Percentiles rank a stretch among this genome's conserved stretches.
Evolutionary conservation across 2,329 filamentous ascomycete genomes (phyloP).

Genomic region (Phialophora macrospora): DNA sequence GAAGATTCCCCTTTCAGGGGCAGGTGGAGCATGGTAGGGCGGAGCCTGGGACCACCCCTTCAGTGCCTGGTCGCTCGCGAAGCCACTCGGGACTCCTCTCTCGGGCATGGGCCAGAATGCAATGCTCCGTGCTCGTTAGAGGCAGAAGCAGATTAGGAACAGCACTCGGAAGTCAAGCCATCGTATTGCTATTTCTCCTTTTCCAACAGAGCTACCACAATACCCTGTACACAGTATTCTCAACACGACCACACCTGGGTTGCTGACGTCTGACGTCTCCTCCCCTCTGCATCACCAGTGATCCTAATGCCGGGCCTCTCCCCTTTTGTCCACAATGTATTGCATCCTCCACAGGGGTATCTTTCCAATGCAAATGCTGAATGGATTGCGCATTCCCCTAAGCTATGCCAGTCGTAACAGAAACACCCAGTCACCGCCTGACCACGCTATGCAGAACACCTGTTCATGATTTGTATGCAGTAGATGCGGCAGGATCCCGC

Average conservation of each 20-base stretch:
- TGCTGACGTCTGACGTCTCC: neutral
- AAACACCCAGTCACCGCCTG: slow-evolving; percentile 14
- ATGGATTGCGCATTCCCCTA: slow-evolving; percentile 23
- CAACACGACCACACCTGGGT: neutral
- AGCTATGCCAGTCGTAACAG: slow-evolving; percentile 22
- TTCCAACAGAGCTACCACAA: slow-evolving; percentile 25
- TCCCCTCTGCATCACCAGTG: neutral
- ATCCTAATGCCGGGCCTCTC: slow-evolving; percentile 1
- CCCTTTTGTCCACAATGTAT: slow-evolving; percentile 13
- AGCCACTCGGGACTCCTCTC: neutral
- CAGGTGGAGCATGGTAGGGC: neutral
- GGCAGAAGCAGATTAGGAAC: neutral
- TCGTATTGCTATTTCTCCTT: slow-evolving; percentile 17
- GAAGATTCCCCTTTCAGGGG: slow-evolving; percentile 13
- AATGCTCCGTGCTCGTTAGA: neutral
- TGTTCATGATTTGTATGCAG: slow-evolving; percentile 29
- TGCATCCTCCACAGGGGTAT: slow-evolving; percentile 38
- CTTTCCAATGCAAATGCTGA: slow-evolving; percentile 39
- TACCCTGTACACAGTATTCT: slow-evolving; percentile 11
- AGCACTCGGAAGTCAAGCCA: neutral
- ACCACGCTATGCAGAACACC: slow-evolving; percentile 35
- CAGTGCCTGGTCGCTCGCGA: neutral
- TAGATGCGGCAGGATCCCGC: slow-evolving; percentile 22
- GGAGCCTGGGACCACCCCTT: neutral
- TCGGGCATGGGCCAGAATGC: neutral